phyloP scores from a whole-genome alignment of 352 stramenopile species.

The Pythium diclinum region DNA sequence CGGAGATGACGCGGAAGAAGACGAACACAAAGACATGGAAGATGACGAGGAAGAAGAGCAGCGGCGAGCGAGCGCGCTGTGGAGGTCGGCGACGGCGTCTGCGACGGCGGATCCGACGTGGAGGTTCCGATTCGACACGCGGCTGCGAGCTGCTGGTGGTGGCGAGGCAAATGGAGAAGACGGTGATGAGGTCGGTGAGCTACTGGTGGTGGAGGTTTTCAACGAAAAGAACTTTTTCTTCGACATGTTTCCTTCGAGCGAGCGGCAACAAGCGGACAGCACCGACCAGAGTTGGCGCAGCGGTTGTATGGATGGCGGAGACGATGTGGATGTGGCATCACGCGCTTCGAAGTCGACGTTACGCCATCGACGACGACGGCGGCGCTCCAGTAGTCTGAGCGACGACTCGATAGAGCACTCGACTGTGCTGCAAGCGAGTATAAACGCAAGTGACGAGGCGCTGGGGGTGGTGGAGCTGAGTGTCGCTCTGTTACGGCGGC shows the following conservation, averaged over 20 bases:
- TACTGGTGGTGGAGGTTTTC: slow-evolving; percentile 49
- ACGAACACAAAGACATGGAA: background rate
- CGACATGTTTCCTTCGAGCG: slow-evolving; percentile 68
- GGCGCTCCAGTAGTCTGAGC: background rate
- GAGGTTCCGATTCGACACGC: slow-evolving; percentile 36
- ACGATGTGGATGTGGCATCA: background rate
- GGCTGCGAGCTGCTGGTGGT: background rate
- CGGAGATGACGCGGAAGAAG: background rate
- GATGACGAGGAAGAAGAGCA: background rate
- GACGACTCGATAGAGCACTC: background rate
- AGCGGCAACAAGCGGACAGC: background rate
- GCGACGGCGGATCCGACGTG: slow-evolving; percentile 37
- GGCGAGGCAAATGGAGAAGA: slow-evolving; percentile 8
- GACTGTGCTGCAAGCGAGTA: background rate
- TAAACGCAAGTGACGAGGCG: slow-evolving; percentile 34
- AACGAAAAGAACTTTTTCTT: slow-evolving; percentile 84
- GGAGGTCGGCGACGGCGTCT: slow-evolving; percentile 34
- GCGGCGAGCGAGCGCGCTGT: slow-evolving; percentile 5
- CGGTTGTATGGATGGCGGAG: background rate
- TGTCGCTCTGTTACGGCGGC: slow-evolving; percentile 34
- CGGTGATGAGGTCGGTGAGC: slow-evolving; percentile 3
- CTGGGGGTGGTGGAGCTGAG: slow-evolving; percentile 58
- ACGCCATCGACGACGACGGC: background rate
- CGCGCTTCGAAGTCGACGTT: background rate
- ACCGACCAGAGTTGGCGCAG: background rate